Base-by-base conservation (phyloP, 768 basidiomycete species). In the Hypholoma fasciculare region DNA sequence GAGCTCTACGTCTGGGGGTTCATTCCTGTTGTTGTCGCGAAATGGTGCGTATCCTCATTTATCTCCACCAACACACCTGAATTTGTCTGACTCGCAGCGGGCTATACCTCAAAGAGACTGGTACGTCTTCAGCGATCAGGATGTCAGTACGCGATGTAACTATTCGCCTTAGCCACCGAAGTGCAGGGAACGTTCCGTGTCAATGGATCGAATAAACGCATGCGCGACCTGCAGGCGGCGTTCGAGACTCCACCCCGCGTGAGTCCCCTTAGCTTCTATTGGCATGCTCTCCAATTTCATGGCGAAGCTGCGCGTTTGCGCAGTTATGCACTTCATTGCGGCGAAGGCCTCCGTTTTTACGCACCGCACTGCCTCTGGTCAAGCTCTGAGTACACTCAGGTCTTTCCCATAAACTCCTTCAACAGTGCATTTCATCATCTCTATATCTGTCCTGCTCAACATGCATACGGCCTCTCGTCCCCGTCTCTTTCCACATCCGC, bases 1-100 rank as follows among this genome's bases (percentile, higher is more conserved):
- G 86, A 91, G 62, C 80, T 93, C 16, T 92, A 91, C 69, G 89
- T 94, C 5, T 96, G 92, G 90, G 94, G 96, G 1, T 91, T 90
- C 69, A 92, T 99, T 49, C 96, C 96, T 8, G 93, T 98, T 42
- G 95, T 98, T 52, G 96, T 99, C 42, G 96, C 96, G 47, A 98
- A 97, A 75, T 98, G 94, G 93, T 94, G 37, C 78, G 75, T 53
- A 48, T 61, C 7, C 47, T 48, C 40, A 17, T 42, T 62, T 48
- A 60, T 56, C 38, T 46, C 52, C 58, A 13, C 19, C 52, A n/a
- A 34, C 48, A 20, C 27, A 42, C 50, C 43, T 27, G 20, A 57
- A 47, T 48, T 47, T 26, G 39, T 61, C 56, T 59, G 40, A 63
- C 47, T 50, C 56, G 56, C 8, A 96, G 94, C 68, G 96, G 96